Evolutionary conservation across 192 early-diverging fungal species (phyloP).

Genomic region (Dissophora ornata): DNA sequence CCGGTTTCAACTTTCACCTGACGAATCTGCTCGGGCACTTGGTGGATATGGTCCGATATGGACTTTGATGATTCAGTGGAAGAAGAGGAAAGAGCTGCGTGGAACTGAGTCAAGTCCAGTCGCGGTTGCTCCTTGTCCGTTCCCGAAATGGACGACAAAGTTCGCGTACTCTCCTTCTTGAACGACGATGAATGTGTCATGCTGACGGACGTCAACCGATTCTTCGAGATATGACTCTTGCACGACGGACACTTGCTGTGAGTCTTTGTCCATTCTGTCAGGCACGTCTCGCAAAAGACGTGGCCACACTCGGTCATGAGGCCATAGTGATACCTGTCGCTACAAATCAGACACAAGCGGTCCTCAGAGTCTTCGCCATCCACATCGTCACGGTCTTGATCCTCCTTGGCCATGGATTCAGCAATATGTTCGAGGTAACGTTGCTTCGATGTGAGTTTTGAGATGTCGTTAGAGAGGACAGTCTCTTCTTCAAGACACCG

Average conservation of each 20-base stretch:
- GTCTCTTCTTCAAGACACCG: slow-evolving; percentile 12
- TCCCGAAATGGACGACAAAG: too few relatives aligned
- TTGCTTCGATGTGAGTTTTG: background rate
- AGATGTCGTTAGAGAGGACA: slow-evolving; percentile 6
- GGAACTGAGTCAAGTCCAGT: too few relatives aligned
- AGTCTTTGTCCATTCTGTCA: slow-evolving; percentile 39
- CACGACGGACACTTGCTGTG: slow-evolving; percentile 46
- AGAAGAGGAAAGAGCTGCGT: too few relatives aligned
- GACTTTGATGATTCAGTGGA: background rate
- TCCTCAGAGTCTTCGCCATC: background rate
- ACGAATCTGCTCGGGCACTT: slow-evolving; percentile 10
- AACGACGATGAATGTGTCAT: slow-evolving; percentile 9
- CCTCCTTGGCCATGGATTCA: background rate
- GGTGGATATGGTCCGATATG: background rate
- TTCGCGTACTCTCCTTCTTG: too few relatives aligned
- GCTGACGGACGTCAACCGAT: slow-evolving; percentile 5
- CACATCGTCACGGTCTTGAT: background rate
- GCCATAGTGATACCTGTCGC: slow-evolving; percentile 16
- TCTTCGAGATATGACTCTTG: slow-evolving; percentile 24
- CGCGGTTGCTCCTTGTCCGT: too few relatives aligned
- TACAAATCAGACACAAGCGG: slow-evolving; percentile 16
- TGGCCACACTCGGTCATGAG: slow-evolving; percentile 23
- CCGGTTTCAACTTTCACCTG: slow-evolving; percentile 18
- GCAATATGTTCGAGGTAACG: slow-evolving; percentile 14
- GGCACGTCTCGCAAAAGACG: slow-evolving; percentile 30